Evolutionary conservation across 768 basidiomycete species (phyloP).

Genomic region (Cyclocybe aegerita): DNA sequence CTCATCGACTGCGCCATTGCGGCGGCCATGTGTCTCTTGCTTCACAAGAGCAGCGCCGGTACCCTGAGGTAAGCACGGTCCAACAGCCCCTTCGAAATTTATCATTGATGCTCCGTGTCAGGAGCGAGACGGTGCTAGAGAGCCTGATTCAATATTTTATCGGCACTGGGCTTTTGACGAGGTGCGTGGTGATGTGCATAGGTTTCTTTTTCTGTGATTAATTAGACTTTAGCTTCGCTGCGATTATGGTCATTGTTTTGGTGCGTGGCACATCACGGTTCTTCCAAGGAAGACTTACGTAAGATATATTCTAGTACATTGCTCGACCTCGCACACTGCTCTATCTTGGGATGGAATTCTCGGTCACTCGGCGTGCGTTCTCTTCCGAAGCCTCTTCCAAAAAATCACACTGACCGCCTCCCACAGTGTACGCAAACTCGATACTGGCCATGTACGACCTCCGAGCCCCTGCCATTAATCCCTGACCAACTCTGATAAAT

Average conservation of each 20-base stretch:
- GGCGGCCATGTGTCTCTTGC: conserved; percentile 28
- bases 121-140: conserved; percentile 25
- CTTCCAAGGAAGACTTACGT: not conserved
- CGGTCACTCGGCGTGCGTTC: conserved; percentile 28
- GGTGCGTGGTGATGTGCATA: conserved; percentile 10
- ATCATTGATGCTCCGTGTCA: conserved; percentile 2
- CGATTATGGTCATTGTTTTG: conserved; percentile 27
- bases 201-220: not conserved
- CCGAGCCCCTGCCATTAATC: too few relatives aligned
- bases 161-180: conserved; percentile 30
- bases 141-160: conserved; percentile 30
- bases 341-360: conserved; percentile 30
- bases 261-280: conserved; percentile 10
- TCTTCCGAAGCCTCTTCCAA: not conserved
- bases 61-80: conserved; percentile 13
- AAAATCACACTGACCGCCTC: not conserved
- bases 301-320: conserved; percentile 22
- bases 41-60: conserved; percentile 27
- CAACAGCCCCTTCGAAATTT: not conserved
- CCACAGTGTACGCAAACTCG: conserved; percentile 23
- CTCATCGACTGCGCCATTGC: conserved; percentile 30
- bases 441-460: conserved; percentile 18
- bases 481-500: not conserved
- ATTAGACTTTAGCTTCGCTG: conserved; percentile 21
- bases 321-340: conserved; percentile 26